A percentile compares a stretch with the other conserved stretches of the same genome.
phyloP scores from a whole-genome alignment of 768 basidiomycete species.

The Lactarius hengduanensis region DNA sequence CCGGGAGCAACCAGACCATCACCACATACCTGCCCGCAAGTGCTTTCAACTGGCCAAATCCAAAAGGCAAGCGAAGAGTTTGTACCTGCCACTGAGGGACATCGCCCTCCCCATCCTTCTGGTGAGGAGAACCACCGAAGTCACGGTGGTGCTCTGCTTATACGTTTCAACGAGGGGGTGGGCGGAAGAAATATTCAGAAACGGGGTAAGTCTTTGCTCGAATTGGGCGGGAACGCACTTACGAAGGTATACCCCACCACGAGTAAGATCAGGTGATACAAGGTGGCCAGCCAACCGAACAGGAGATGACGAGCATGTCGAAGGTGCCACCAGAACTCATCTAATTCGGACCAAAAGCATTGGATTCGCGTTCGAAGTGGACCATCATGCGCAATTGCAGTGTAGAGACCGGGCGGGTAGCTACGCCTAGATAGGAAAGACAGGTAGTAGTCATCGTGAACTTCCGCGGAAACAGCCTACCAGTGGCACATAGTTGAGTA shows the following conservation, averaged over 20 bases:
- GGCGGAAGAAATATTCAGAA: neutral
- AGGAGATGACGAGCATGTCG: constrained; percentile 1
- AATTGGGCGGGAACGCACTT: neutral
- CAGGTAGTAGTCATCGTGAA: neutral
- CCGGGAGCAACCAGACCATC: neutral
- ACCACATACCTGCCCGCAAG: neutral
- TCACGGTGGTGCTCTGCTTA: neutral
- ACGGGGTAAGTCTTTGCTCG: neutral
- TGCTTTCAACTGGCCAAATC: neutral
- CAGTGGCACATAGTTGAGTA: neutral
- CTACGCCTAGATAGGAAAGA: neutral
- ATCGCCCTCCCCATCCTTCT: neutral
- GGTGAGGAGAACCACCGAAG: neutral
- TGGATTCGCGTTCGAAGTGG: constrained; percentile 8
- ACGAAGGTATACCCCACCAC: constrained; percentile 2
- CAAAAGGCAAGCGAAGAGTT: neutral
- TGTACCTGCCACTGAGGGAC: neutral
- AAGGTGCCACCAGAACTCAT: neutral
- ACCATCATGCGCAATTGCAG: neutral
- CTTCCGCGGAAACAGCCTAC: neutral
- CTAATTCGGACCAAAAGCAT: neutral
- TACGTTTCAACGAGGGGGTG: neutral
- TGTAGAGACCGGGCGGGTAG: constrained; percentile 7
- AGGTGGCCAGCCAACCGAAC: constrained; percentile 6
- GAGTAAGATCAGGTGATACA: constrained; percentile 1